These are phyloP conservation scores for Mucor indicus DNA, from an alignment of 371 early-diverging fungal genomes.

Conservation along the genomic window DNA sequence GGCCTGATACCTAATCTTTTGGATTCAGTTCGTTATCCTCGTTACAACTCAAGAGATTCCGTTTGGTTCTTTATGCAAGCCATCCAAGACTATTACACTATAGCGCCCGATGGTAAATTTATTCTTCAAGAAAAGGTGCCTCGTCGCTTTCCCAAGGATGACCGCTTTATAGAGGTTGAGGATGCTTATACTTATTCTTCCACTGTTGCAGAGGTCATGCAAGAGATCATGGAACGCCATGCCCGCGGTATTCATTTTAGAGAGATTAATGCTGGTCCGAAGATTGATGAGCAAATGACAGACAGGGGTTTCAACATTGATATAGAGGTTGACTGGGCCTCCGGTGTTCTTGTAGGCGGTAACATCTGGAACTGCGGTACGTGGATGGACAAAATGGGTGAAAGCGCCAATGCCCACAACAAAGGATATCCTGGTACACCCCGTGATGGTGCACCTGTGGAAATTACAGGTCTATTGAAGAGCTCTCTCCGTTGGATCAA, in stretches of 20 bases:
- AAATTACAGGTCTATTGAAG: slow-evolving; percentile 89
- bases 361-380: slow-evolving; percentile 94
- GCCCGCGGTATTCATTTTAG: slow-evolving; percentile 91
- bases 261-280: slow-evolving; percentile 92
- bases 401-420: slow-evolving; percentile 87
- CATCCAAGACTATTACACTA: slow-evolving; percentile 82
- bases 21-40: slow-evolving; percentile 79
- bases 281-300: slow-evolving; percentile 89
- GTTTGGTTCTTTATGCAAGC: slow-evolving; percentile 95
- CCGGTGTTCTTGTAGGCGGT: slow-evolving; percentile 88
- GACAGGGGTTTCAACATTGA: slow-evolving; percentile 87
- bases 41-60: slow-evolving; percentile 96
- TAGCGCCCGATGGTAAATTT: slow-evolving; percentile 70
- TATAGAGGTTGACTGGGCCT: slow-evolving; percentile 64
- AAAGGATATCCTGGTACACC: slow-evolving; percentile 92
- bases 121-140: slow-evolving; percentile 71
- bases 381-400: slow-evolving; percentile 99
- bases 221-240: slow-evolving; percentile 89
- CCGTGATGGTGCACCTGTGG: slow-evolving; percentile 90
- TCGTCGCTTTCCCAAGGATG: slow-evolving; percentile 82
- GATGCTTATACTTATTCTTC: slow-evolving; percentile 60
- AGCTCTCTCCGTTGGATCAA: slow-evolving; percentile 81
- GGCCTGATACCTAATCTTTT: slow-evolving; percentile 95
- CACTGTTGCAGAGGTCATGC: slow-evolving; percentile 84
- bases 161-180: slow-evolving; percentile 67